phyloP scores from a whole-genome alignment of 495 filamentous ascomycete genomes.

The Tirmania nivea region DNA sequence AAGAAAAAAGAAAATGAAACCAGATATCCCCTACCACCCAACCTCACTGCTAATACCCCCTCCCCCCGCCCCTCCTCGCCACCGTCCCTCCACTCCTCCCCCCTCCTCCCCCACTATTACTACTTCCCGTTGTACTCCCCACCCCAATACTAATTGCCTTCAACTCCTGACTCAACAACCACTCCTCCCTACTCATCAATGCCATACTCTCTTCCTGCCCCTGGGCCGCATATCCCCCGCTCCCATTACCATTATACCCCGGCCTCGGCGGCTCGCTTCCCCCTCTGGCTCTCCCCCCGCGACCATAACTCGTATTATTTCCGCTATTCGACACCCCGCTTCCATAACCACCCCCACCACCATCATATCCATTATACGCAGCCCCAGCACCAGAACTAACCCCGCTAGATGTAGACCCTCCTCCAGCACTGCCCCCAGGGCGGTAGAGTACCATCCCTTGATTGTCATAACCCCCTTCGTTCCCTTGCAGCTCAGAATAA shows the following conservation, averaged over 20 bases:
- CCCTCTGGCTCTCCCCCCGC: background rate
- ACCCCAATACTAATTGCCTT: slow-evolving; percentile 18
- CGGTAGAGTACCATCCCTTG: background rate
- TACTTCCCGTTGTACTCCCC: slow-evolving; percentile 4
- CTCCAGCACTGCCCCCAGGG: background rate
- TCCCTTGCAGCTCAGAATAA: background rate
- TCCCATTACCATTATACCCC: background rate
- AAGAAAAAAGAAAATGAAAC: background rate
- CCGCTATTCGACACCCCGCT: background rate
- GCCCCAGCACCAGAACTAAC: background rate
- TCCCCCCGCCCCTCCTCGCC: background rate
- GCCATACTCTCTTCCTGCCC: background rate
- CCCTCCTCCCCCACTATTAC: slow-evolving; percentile 8
- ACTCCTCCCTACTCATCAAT: slow-evolving; percentile 12
- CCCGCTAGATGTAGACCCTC: background rate
- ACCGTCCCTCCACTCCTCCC: background rate
- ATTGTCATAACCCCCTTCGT: background rate
- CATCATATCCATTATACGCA: background rate
- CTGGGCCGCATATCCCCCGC: background rate
- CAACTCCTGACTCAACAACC: slow-evolving; percentile 18
- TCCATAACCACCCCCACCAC: background rate
- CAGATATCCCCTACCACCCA: background rate
- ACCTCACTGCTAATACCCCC: background rate
- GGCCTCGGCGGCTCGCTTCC: background rate
- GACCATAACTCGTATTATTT: no score